Base-by-base conservation (phyloP, 1,284 basidiomycete genomes). In the Polyporus tsugae region DNA sequence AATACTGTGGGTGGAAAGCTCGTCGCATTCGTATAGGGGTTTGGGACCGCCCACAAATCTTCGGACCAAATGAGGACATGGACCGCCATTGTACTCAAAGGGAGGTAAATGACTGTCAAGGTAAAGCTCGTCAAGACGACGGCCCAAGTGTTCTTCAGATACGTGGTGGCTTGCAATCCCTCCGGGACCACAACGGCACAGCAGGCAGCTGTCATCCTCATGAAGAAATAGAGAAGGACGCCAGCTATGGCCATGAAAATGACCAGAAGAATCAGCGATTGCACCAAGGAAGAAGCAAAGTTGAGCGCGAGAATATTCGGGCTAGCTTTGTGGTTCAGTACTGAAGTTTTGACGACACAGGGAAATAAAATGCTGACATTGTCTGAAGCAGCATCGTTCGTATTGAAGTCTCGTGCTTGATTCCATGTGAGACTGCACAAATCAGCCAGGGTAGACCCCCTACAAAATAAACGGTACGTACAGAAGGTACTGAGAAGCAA, bases 51-150 rank as follows among this genome's bases (percentile, higher is more conserved):
- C 92, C 91, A 93, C 33, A 92, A 84, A 78, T 93, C 92, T 60
- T 89, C 83, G 0, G 89, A 91, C 91, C 91, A 93, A 1, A 91
- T 86, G 15, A 92, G 80, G 41, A 90, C 89, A 74, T 91, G 91
- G 22, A 92, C 81, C 1, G 90, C 87, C 84, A 92, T 87, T 2
- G 89, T 91, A 74, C 89, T 90, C 64, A 93, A 81, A 9, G 91
- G 91, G 33, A 93, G 82, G 75, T 92, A 93, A 25, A 92, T 83
- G 41, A 89, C 79, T 2, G 89, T 90, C 52, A 92, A 79, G 6
- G 89, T 73, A 74, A 92, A 91, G 29, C 86, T 89, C 41, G 85
- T 84, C n/a, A 89, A 76, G 15, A 91, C 80, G 15, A 90, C 78
- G 4, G 82, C 81, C 85, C 87, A 87, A 65, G 84, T 82, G 59